phyloP scores from a whole-genome alignment of 2,329 filamentous ascomycete species.

The Pestalotiopsis sp. region DNA sequence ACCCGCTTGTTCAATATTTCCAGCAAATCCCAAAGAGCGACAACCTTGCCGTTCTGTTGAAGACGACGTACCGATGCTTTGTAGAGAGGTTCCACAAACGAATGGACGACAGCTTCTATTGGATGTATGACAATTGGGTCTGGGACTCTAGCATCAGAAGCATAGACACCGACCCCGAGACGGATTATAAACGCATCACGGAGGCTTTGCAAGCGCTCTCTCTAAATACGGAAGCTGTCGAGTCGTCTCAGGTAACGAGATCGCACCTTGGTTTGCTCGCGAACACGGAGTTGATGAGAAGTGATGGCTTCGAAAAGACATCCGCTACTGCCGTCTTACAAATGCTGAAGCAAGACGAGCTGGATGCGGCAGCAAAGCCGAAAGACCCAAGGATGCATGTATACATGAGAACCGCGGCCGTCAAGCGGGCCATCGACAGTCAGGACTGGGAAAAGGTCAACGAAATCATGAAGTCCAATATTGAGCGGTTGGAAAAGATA shows the following conservation, averaged over 20 bases:
- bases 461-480: neutral
- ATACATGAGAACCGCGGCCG: neutral
- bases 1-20: constrained; percentile 8
- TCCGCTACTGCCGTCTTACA: neutral
- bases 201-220: constrained; percentile 1
- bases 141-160: constrained; percentile 7
- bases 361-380: neutral
- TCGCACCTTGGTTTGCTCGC: constrained; percentile 6
- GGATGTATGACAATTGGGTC: constrained; percentile 13
- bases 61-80: neutral
- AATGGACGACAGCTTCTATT: neutral
- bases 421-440: neutral
- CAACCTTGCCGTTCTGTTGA: neutral
- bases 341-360: neutral
- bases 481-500: neutral
- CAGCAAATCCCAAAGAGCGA: neutral
- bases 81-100: neutral
- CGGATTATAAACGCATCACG: neutral
- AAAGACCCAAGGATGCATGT: neutral
- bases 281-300: neutral
- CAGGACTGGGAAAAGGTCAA: neutral
- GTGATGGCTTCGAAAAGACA: constrained; percentile 6
- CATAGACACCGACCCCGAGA: constrained; percentile 3
- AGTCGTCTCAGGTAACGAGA: neutral
- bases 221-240: neutral